Evolutionary conservation across 2,329 filamentous ascomycete genomes (phyloP), one percentile per base, ranked within the genome.

Genomic region (Ophiostoma piceae): DNA sequence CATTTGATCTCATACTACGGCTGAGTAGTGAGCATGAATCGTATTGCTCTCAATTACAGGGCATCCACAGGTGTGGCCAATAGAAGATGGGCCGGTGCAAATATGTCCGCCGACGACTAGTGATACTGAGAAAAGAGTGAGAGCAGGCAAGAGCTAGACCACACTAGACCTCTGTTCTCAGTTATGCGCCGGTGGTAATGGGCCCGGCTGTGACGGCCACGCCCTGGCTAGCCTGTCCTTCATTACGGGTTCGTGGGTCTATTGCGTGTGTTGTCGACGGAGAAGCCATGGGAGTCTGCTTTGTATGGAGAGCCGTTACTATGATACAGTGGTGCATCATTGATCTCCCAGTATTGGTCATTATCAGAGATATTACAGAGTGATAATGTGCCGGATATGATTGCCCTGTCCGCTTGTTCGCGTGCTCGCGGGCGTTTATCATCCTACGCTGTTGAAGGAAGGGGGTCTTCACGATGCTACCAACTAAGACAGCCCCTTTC

Each of bases 211-310:
- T 62, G 57, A 35, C 57, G 57, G 57, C 57, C 26, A 62, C 57
- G 57, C 57, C 57, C 26, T 62, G 57, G 51, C 57, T 62, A 32
- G 57, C 26, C 26, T 62, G 57, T 62, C 57, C 57, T 62, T 62
- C 57, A 62, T 62, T 62, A 62, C 57, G 57, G 57, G 57, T 16
- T 62, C 26, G 22, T 62, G 51, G 51, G 51, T 57, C 51, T 57
- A 57, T 57, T 57, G 51, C 51, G 51, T 57, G 51, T 57, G 51
- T 26, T 12, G 51, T 57, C n/a, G 9, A 26, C 26, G 22, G n/a
- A n/a, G 47, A 29, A 29, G 26, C 26, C 26, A 29, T 54, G 14
- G 2, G 47, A 9, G 26, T 29, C 26, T 29, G 26, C 26, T 29
- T 29, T 35, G 2, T 22, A 57, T 26, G 51, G 51, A 57, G 51